These are phyloP conservation scores for Oryza longistaminata DNA, from an alignment of 176 grass and related monocot species.

Conservation along the genomic window DNA sequence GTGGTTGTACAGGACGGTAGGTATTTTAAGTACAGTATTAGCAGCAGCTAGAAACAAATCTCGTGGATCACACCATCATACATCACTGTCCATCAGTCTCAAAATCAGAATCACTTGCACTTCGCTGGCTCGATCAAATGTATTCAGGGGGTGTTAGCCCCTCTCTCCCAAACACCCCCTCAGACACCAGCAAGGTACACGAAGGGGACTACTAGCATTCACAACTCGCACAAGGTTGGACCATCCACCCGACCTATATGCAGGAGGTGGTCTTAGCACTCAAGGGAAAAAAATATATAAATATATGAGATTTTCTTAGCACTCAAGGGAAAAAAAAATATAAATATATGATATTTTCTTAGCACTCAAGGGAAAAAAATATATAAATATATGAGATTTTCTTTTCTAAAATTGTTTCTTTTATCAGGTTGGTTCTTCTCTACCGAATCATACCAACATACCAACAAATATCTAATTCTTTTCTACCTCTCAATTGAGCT, in stretches of 20 bases:
- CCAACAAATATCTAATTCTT: too few relatives aligned
- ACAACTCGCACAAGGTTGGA: not conserved
- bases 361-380: not conserved
- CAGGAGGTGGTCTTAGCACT: not conserved
- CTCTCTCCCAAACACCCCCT: too few relatives aligned
- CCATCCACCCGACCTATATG: too few relatives aligned
- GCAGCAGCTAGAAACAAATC: not conserved
- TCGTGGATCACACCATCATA: constrained; percentile 20
- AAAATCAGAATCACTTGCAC: not conserved
- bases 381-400: too few relatives aligned
- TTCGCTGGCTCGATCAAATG: not conserved
- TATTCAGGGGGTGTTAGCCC: too few relatives aligned
- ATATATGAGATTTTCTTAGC: not conserved
- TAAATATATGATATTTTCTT: not conserved
- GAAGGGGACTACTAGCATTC: not conserved
- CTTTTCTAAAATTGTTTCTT: too few relatives aligned
- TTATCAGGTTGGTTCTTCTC: too few relatives aligned
- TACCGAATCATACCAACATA: too few relatives aligned
- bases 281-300: not conserved
- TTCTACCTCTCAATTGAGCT: too few relatives aligned
- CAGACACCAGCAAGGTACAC: not conserved
- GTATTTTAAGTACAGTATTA: not conserved
- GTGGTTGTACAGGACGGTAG: not conserved
- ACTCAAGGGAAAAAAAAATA: not conserved
- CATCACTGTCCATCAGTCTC: not conserved